Evolutionary conservation across 371 early-diverging fungal genomes (phyloP).

Genomic region (Funneliformis caledonium): DNA sequence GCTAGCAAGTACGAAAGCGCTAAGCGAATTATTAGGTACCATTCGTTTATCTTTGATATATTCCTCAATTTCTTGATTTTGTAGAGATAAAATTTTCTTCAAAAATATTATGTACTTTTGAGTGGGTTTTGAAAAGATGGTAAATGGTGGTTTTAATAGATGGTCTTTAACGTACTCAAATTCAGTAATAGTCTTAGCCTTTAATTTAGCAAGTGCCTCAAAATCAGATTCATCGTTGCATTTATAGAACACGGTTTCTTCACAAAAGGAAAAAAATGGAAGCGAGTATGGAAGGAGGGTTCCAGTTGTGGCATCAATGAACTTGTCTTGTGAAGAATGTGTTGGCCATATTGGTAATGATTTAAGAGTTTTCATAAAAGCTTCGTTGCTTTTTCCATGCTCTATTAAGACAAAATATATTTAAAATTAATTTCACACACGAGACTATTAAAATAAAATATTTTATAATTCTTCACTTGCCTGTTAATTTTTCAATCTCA

Average conservation of each 20-base stretch:
- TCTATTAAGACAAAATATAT: too few relatives aligned
- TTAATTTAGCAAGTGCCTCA: not conserved
- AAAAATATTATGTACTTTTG: not conserved
- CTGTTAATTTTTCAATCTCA: too few relatives aligned
- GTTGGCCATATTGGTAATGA: not conserved
- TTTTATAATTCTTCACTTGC: not conserved
- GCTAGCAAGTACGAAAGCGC: not conserved
- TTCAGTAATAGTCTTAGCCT: not conserved
- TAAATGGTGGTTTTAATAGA: not conserved
- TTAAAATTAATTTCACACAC: too few relatives aligned
- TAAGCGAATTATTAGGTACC: not conserved
- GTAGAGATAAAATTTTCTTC: not conserved
- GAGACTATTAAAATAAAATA: not conserved
- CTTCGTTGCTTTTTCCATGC: too few relatives aligned
- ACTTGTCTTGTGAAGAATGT: not conserved
- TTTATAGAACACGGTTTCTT: not conserved
- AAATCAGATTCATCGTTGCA: not conserved
- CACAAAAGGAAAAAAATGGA: not conserved
- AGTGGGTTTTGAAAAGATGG: not conserved
- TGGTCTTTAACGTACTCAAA: not conserved
- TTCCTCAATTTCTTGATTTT: not conserved
- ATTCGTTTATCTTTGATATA: not conserved
- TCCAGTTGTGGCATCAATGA: slow-evolving; percentile 2
- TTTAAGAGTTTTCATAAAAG: not conserved
- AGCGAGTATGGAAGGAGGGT: not conserved